Evolutionary conservation across 2,329 filamentous ascomycete genomes (phyloP), one percentile per base, ranked within the genome.

Genomic region (Zymoseptoria ardabiliae): DNA sequence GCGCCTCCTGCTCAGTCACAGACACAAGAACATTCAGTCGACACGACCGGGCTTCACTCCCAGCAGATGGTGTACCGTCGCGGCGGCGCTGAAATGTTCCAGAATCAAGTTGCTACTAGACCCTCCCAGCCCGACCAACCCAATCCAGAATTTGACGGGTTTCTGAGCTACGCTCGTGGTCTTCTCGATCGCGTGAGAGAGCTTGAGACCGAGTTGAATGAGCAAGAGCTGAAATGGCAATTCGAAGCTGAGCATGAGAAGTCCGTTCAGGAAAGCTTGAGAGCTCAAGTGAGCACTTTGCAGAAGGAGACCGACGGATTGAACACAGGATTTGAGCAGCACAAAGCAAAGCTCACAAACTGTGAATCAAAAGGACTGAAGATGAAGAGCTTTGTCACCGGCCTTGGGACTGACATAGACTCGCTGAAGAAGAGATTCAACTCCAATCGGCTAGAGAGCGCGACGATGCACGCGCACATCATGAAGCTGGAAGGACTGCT

Each of bases 311-410:
- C 61, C 2, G 25, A 54, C 3, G 45, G 22, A 8, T 52, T 68
- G 6, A 21, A 20, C 17, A 50, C 41, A 9, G 25, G 35, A 13
- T 19, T 65, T 7, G 59, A 57, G 20, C 56, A 66, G 55, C 59
- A 64, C 22, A 61, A 57, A 17, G 52, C 53, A 10, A 62, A 64
- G 50, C 7, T 66, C 20, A 25, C 28, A 10, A 50, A 50, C 9
- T 63, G 59, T 28, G 56, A 60, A 13, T 25, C 55, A 20, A 66
- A 64, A 57, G 56, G 60, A 5, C 55, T 55, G 30, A 60, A 55
- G 22, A 59, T 67, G 54, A 68, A 66, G 56, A 63, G 45, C 6
- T 70, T 66, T 52, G 54, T 70, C 13, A 56, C 66, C 45, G 65
- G 62, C 17, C 59, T 70, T 13, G 63, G 64, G 22, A 61, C 59